These are phyloP conservation scores for Amphicarpaea edgeworthii DNA, from an alignment of 306 rosid genomes.

Conservation along the genomic window DNA sequence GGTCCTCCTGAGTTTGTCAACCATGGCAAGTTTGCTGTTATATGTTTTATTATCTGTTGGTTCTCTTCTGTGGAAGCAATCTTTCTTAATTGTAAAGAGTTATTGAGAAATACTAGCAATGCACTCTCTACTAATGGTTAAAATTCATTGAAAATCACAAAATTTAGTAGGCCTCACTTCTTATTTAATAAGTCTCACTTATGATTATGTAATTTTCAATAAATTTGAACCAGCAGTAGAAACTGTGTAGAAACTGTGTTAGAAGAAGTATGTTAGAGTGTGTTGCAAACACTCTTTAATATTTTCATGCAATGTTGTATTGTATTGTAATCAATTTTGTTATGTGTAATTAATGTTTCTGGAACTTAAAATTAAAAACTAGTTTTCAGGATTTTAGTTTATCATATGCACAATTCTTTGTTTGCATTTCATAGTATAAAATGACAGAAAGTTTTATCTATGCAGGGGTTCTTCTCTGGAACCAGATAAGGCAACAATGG, in stretches of 20 bases:
- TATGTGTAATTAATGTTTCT: conserved; percentile 15
- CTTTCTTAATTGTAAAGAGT: conserved; percentile 10
- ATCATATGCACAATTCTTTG: not conserved
- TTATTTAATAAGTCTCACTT: not conserved
- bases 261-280: not conserved
- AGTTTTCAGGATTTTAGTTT: conserved; percentile 2
- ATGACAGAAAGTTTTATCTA: conserved; percentile 37
- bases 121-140: not conserved
- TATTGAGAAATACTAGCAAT: not conserved
- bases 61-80: not conserved
- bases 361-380: conserved; percentile 2
- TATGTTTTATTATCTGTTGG: conserved; percentile 16
- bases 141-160: not conserved
- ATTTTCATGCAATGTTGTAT: conserved; percentile 1
- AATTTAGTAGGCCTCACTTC: not conserved
- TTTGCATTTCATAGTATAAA: no score
- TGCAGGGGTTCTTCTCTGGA: conserved; percentile 88
- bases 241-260: not conserved
- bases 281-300: not conserved
- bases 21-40: conserved; percentile 66
- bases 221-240: not conserved
- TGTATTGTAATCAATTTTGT: conserved; percentile 8
- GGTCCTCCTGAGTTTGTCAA: conserved; percentile 69
- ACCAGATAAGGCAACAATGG: conserved; percentile 85
- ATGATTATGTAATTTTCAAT: not conserved